These are phyloP conservation scores for Podila horticola DNA, from an alignment of 192 early-diverging fungal species.

Conservation along the genomic window DNA sequence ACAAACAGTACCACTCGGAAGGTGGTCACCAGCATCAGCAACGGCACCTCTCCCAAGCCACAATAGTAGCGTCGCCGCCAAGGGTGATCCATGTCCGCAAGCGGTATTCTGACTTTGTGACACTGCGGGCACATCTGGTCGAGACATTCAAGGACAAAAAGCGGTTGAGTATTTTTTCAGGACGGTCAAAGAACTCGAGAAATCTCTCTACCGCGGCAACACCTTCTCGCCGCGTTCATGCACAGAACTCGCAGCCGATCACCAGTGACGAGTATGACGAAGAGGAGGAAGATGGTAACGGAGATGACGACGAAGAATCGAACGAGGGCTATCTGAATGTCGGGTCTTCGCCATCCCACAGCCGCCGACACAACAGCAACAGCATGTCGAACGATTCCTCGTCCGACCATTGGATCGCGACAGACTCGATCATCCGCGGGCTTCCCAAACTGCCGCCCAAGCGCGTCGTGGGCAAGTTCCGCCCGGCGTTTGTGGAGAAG, in stretches of 20 bases:
- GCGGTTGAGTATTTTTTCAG: background rate
- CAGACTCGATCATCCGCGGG: conserved; percentile 22
- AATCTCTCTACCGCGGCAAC: background rate
- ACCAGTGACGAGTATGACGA: background rate
- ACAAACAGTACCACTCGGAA: background rate
- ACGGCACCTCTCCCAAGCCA: background rate
- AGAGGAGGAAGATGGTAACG: background rate
- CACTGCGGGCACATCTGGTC: conserved; percentile 46
- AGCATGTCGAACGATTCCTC: background rate
- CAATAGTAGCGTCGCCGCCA: background rate
- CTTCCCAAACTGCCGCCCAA: conserved; percentile 64
- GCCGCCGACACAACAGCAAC: too few relatives aligned
- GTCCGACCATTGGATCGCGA: background rate
- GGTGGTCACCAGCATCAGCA: background rate
- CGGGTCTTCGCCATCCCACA: too few relatives aligned
- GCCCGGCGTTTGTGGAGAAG: conserved; percentile 61
- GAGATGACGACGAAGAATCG: conserved; percentile 9
- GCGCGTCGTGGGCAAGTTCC: conserved; percentile 60
- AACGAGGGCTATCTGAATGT: too few relatives aligned
- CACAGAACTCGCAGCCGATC: background rate
- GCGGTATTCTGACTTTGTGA: conserved; percentile 62
- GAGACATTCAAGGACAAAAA: conserved; percentile 14
- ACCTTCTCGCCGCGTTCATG: background rate
- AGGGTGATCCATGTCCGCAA: conserved; percentile 52
- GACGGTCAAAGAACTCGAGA: background rate